Conservation (phyloP, 2,329 filamentous ascomycete species). For the Cryphonectria radicalis region DNA sequence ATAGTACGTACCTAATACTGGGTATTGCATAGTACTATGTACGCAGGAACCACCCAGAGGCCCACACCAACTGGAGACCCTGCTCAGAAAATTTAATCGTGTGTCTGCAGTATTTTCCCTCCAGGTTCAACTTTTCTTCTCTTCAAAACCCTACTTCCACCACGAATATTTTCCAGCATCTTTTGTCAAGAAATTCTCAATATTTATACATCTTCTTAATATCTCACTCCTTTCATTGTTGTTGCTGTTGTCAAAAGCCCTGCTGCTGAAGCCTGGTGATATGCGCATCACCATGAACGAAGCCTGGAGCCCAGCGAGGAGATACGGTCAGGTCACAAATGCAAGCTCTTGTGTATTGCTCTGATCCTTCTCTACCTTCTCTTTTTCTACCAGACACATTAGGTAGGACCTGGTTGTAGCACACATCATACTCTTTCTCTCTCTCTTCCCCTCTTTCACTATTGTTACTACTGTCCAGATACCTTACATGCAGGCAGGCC, state of each 20-base stretch:
- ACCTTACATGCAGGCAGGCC: not conserved
- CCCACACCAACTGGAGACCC: not conserved
- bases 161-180: not conserved
- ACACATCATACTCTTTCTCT: not conserved
- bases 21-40: no score
- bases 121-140: constrained; percentile 1
- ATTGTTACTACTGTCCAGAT: not conserved
- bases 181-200: not conserved
- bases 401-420: constrained; percentile 2
- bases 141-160: not conserved
- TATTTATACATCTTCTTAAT: not conserved
- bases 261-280: not conserved
- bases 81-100: constrained; percentile 8
- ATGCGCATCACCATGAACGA: not conserved
- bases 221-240: not conserved
- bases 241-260: not conserved
- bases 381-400: not conserved
- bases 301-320: not conserved
- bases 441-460: not conserved
- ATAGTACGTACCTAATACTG: no score
- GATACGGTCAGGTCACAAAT: not conserved
- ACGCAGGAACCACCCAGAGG: no score
- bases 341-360: not conserved
- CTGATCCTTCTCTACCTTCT: not conserved
- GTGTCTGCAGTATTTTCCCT: not conserved